Evolutionary conservation across 2,329 filamentous ascomycete species (phyloP), one percentile per base, ranked within the genome.

Genomic region (Fusarium pseudonygamai): DNA sequence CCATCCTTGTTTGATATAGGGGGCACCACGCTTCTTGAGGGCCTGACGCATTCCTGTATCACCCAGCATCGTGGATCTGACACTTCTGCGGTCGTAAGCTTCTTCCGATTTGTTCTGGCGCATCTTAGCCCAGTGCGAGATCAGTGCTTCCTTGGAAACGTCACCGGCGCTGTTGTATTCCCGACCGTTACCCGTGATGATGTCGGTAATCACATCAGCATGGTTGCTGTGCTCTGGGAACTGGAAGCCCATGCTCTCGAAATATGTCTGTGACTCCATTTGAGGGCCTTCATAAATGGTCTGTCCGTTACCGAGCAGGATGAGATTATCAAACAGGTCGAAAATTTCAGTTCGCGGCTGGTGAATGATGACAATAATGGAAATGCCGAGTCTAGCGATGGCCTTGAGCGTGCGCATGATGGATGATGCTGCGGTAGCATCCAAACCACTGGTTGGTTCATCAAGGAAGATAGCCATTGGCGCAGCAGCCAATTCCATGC

Each of bases 341-440:
- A 90, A 90, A 37, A 91, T 90, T 72, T 90, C 87, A 52, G 85
- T 81, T 12, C 88, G 84, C 6, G 89, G 89, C 75, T 91, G 89
- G 74, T 91, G 89, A 68, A 91, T 88, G 64, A 89, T 88, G 49
- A 87, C 85, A 59, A 90, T 87, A 45, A 88, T 85, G 6, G 88
- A 89, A 18, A 90, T 87, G 5, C 88, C 88, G 1, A 88, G 81
- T 5, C 84, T 83, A 13, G 87, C 85, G 47, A 90, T 85, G 4
- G 86, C 84, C 64, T 87, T 86, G 12, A 91, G 80, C 1, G 87
- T 85, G 6, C 82, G 81, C 83, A 90, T 89, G 37, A 90, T 87
- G 9, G 86, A 88, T 2, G 84, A 85, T 0, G 89, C 88, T 14
- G 87, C 85, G 0, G 86, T 87, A 1, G 88, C 86, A 77, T 91